Evolutionary conservation across 2,329 filamentous ascomycete genomes (phyloP).

Genomic region (Stemphylium vesicarium): DNA sequence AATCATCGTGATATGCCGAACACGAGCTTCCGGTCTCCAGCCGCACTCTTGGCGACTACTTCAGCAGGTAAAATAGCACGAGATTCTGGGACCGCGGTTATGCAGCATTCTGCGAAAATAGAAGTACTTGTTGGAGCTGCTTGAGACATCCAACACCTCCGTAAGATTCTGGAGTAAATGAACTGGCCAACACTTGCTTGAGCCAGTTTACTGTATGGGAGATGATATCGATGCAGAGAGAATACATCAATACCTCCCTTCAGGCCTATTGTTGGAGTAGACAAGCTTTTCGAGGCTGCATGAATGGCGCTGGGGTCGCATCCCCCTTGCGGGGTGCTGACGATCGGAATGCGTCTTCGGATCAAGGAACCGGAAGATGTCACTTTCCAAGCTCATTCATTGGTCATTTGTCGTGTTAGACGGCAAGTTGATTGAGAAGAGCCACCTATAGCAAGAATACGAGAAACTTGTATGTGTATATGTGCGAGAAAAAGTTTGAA

Average conservation of each 20-base stretch:
- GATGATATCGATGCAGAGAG: not conserved
- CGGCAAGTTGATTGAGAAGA: not conserved
- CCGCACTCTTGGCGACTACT: not conserved
- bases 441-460: not conserved
- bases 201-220: not conserved
- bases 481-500: not conserved
- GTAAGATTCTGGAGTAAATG: not conserved
- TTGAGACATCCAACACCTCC: not conserved
- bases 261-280: no score
- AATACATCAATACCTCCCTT: no score
- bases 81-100: not conserved
- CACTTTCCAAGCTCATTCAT: not conserved
- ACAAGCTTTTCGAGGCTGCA: no score
- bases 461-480: not conserved
- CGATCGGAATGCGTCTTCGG: not conserved
- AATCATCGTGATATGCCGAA: conserved; percentile 1
- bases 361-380: not conserved
- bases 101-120: not conserved
- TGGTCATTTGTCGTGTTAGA: not conserved
- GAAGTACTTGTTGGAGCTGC: not conserved
- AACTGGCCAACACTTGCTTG: not conserved
- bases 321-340: not conserved
- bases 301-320: not conserved
- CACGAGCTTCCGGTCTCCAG: not conserved
- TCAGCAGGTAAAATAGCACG: not conserved